Evolutionary conservation across 331 rosid species (phyloP).

Genomic region (Cydonia oblonga): DNA sequence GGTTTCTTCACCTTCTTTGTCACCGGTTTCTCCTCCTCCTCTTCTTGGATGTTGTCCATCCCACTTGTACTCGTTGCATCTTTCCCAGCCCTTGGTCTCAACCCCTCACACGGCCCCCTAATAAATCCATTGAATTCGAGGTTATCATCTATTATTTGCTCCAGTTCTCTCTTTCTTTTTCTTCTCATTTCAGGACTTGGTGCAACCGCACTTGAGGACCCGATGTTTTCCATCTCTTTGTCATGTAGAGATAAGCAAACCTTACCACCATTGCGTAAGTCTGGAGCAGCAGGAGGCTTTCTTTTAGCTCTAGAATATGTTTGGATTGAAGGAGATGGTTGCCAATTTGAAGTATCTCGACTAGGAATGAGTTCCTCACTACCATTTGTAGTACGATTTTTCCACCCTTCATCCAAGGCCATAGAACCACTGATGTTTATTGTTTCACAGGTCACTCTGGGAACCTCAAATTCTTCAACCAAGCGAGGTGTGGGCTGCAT

Average conservation of each 20-base stretch:
- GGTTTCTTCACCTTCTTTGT: slow-evolving; percentile 35
- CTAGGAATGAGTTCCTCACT: slow-evolving; percentile 22
- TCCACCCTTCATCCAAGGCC: slow-evolving; percentile 18
- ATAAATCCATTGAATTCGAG: slow-evolving; percentile 30
- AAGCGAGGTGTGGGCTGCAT: slow-evolving; percentile 8
- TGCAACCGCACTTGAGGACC: slow-evolving; percentile 14
- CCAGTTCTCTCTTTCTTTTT: slow-evolving; percentile 45
- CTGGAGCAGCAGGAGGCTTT: slow-evolving; percentile 12
- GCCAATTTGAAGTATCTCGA: slow-evolving; percentile 11
- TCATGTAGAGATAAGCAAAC: slow-evolving; percentile 27
- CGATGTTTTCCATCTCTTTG: slow-evolving; percentile 21
- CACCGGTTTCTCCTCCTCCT: slow-evolving; percentile 27
- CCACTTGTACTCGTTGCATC: slow-evolving; percentile 15
- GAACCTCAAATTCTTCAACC: slow-evolving; percentile 23
- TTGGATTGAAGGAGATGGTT: slow-evolving; percentile 17
- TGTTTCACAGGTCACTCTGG: slow-evolving; percentile 20
- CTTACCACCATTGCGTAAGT: slow-evolving; percentile 16
- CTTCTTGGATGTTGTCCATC: slow-evolving; percentile 16
- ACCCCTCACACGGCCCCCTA: slow-evolving; percentile 85
- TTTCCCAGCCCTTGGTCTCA: slow-evolving; percentile 67
- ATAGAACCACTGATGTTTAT: slow-evolving; percentile 21
- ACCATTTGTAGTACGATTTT: slow-evolving; percentile 8
- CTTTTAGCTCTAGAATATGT: slow-evolving; percentile 31
- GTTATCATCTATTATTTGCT: slow-evolving; percentile 22
- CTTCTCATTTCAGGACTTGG: slow-evolving; percentile 17